A percentile compares a stretch with the other conserved stretches of the same genome.
Conservation (phyloP, 495 filamentous ascomycete genomes). For the Podospora conica region DNA sequence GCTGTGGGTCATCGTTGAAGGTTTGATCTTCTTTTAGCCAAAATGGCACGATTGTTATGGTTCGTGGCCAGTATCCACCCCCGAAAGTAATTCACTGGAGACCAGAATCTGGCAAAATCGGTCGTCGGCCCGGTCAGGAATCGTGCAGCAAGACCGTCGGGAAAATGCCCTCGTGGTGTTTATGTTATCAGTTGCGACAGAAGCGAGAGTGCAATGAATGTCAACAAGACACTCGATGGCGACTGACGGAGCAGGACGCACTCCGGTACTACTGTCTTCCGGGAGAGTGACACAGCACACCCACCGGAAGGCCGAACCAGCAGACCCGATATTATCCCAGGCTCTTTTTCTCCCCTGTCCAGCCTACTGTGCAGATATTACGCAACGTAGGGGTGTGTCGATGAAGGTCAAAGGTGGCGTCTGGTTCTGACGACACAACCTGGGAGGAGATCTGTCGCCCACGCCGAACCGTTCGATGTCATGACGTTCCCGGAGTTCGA, state of each 20-base stretch:
- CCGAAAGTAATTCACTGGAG: conserved; percentile 16
- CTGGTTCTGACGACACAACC: neutral
- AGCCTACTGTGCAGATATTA: neutral
- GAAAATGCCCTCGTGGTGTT: conserved; percentile 1
- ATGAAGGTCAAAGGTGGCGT: neutral
- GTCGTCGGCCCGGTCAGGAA: conserved; percentile 37
- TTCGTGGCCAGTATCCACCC: conserved; percentile 13
- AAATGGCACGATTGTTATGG: conserved; percentile 26
- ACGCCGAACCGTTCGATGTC: neutral
- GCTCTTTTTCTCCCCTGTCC: neutral
- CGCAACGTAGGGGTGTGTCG: neutral
- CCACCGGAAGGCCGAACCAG: neutral
- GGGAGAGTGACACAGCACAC: neutral
- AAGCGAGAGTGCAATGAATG: neutral
- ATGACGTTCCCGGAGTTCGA: neutral
- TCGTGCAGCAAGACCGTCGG: conserved; percentile 10
- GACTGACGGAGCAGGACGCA: neutral
- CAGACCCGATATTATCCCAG: conserved; percentile 3
- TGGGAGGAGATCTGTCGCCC: neutral
- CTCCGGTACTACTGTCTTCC: neutral
- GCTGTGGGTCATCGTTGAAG: conserved; percentile 19
- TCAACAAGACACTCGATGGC: conserved; percentile 4
- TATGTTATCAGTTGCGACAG: conserved; percentile 9
- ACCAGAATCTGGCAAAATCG: conserved; percentile 40
- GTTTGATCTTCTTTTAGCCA: conserved; percentile 48